Evolutionary conservation across 495 filamentous ascomycete species (phyloP).

Genomic region (Penicillium argentinense): DNA sequence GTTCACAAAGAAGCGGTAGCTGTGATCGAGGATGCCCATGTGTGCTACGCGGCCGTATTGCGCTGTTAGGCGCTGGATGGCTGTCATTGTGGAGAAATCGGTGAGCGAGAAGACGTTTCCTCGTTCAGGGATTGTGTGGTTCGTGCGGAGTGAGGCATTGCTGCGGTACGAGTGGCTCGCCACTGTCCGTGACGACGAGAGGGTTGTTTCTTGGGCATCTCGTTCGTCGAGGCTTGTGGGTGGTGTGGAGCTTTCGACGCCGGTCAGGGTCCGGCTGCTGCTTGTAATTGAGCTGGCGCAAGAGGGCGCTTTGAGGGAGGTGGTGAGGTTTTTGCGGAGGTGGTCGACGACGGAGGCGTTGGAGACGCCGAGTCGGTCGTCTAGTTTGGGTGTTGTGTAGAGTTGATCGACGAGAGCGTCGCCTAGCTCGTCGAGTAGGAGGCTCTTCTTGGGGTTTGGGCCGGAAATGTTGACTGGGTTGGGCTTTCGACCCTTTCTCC

Average conservation of each 20-base stretch:
- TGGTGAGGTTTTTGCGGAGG: constrained; percentile 12
- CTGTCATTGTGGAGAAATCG: constrained; percentile 29
- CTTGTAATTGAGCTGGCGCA: constrained; percentile 15
- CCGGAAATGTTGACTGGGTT: constrained; percentile 3
- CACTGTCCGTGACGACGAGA: background rate
- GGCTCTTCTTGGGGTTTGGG: constrained; percentile 12
- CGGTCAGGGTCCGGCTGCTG: constrained; percentile 17
- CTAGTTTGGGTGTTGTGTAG: constrained; percentile 4
- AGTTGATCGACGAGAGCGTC: constrained; percentile 22
- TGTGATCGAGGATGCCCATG: constrained; percentile 46
- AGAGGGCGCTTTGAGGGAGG: constrained; percentile 4
- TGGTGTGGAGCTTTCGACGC: constrained; percentile 10
- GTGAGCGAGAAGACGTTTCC: constrained; percentile 25
- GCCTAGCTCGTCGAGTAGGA: constrained; percentile 25
- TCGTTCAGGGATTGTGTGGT: background rate
- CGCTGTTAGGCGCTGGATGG: constrained; percentile 29
- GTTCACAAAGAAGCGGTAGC: constrained; percentile 45
- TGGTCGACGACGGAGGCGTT: constrained; percentile 19
- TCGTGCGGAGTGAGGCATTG: background rate
- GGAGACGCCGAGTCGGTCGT: constrained; percentile 1
- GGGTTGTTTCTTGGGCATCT: background rate
- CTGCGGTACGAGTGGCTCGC: background rate
- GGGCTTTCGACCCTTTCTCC: constrained; percentile 9
- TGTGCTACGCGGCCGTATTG: constrained; percentile 41
- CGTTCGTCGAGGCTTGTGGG: constrained; percentile 16